A percentile compares a stretch with the other conserved stretches of the same genome.
Evolutionary conservation across 2,329 filamentous ascomycete species (phyloP).

Genomic region (Penicillium sp.): DNA sequence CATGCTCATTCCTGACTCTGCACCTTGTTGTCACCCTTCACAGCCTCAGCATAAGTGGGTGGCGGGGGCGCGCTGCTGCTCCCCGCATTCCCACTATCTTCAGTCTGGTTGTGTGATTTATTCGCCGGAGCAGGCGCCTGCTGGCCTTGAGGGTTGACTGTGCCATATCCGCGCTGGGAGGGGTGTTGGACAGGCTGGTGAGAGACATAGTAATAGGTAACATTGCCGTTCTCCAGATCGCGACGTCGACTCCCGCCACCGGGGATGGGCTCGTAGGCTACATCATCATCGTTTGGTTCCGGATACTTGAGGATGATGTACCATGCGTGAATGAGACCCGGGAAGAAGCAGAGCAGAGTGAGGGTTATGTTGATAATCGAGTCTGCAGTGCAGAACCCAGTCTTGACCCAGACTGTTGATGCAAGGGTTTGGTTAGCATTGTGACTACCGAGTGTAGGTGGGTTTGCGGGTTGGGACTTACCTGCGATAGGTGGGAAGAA

Average conservation of each 20-base stretch:
- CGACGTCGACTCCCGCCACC: conserved; percentile 51
- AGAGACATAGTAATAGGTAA: conserved; percentile 77
- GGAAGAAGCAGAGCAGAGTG: conserved; percentile 74
- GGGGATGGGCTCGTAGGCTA: conserved; percentile 62
- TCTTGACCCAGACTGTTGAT: conserved; percentile 85
- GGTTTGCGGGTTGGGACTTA: conserved; percentile 35
- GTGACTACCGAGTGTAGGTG: not conserved
- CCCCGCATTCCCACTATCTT: conserved; percentile 20
- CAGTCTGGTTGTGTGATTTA: conserved; percentile 25
- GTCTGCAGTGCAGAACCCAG: conserved; percentile 88
- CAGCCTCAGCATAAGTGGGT: conserved; percentile 85
- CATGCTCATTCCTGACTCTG: conserved; percentile 62
- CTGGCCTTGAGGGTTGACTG: conserved; percentile 36
- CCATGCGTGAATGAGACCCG: conserved; percentile 91
- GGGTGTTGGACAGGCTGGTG: conserved; percentile 40
- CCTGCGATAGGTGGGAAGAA: conserved; percentile 61
- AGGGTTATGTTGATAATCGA: conserved; percentile 94
- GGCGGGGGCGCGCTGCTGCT: conserved; percentile 51
- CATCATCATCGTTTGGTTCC: conserved; percentile 63
- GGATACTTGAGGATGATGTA: conserved; percentile 95
- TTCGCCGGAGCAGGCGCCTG: conserved; percentile 20
- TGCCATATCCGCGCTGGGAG: conserved; percentile 39
- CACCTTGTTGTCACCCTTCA: conserved; percentile 87
- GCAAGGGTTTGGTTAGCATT: conserved; percentile 32
- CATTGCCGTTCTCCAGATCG: conserved; percentile 47